Evolutionary conservation across 2,329 filamentous ascomycete genomes (phyloP).

Genomic region (Aspergillus costaricaensis): DNA sequence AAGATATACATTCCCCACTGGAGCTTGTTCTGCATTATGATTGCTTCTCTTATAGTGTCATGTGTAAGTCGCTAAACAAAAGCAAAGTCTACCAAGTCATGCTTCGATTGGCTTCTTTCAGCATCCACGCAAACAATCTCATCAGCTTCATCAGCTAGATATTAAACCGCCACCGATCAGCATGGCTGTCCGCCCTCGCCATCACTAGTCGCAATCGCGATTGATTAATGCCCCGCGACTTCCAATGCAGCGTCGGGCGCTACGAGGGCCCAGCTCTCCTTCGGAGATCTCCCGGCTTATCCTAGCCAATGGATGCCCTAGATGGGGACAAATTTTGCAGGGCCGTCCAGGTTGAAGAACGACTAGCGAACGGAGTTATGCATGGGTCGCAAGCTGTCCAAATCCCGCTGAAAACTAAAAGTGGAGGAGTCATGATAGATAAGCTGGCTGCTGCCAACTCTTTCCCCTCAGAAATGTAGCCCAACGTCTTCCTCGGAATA

Average conservation of each 20-base stretch:
- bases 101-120: no score
- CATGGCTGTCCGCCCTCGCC: not conserved
- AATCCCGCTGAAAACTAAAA: not conserved
- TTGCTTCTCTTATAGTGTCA: no score
- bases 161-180: not conserved
- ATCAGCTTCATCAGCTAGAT: no score
- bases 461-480: not conserved
- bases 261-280: not conserved
- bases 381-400: not conserved
- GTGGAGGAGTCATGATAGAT: not conserved
- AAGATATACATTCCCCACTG: no score
- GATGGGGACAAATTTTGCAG: no score
- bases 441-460: not conserved
- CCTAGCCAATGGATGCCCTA: no score
- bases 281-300: not conserved
- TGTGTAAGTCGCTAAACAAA: no score
- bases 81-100: no score
- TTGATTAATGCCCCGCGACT: not conserved
- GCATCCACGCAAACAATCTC: no score
- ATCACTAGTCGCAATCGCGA: not conserved
- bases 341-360: not conserved
- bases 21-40: no score
- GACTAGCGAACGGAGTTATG: not conserved
- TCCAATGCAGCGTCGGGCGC: not conserved
- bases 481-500: not conserved